Evolutionary conservation across 495 filamentous ascomycete genomes (phyloP).

Genomic region (Xylaria sp.): DNA sequence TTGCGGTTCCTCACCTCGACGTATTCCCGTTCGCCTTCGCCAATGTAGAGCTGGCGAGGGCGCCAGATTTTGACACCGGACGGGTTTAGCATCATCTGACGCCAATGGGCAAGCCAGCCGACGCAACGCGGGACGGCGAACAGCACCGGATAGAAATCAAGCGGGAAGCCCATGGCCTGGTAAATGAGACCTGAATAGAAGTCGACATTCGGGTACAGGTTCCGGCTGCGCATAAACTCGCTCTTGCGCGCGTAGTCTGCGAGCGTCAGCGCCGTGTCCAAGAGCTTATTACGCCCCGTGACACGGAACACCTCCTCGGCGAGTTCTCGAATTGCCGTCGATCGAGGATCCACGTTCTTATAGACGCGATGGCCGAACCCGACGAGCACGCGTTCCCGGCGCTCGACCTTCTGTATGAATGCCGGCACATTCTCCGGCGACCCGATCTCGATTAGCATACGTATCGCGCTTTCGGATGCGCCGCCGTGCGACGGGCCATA

Average conservation of each 20-base stretch:
- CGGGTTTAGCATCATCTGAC: slow-evolving; percentile 44
- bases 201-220: slow-evolving; percentile 62
- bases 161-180: slow-evolving; percentile 55
- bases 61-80: slow-evolving; percentile 49
- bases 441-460: slow-evolving; percentile 53
- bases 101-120: slow-evolving; percentile 50
- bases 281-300: slow-evolving; percentile 47
- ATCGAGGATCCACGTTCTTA: slow-evolving; percentile 58
- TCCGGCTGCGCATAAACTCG: slow-evolving; percentile 56
- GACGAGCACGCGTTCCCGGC: slow-evolving; percentile 57
- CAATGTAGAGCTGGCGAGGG: slow-evolving; percentile 47
- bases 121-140: slow-evolving; percentile 50
- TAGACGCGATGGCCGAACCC: slow-evolving; percentile 66
- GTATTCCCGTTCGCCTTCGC: slow-evolving; percentile 42
- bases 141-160: slow-evolving; percentile 49
- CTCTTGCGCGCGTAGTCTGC: slow-evolving; percentile 55
- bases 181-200: slow-evolving; percentile 64
- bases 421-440: slow-evolving; percentile 51
- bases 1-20: slow-evolving; percentile 38
- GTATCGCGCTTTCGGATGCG: slow-evolving; percentile 63
- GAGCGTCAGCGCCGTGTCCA: slow-evolving; percentile 57
- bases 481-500: slow-evolving; percentile 65
- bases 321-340: slow-evolving; percentile 53
- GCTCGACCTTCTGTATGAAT: slow-evolving; percentile 58
- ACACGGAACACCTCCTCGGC: slow-evolving; percentile 50